Evolutionary conservation across 495 filamentous ascomycete genomes (phyloP).

Genomic region (Acidiella bohemica): DNA sequence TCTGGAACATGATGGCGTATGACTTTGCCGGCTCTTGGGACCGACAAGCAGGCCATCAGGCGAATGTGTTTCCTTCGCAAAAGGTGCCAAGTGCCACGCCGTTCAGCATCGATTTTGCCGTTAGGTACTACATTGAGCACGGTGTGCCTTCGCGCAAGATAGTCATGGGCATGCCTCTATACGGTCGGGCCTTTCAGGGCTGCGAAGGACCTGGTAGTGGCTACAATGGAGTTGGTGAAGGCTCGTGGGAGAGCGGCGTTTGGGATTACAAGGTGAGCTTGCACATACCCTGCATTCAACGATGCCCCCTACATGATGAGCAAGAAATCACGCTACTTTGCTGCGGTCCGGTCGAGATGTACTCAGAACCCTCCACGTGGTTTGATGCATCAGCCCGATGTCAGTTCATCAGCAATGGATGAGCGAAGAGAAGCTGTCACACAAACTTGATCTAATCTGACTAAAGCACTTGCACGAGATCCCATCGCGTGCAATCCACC

Average conservation of each 20-base stretch:
- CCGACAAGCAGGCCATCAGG: conserved; percentile 51
- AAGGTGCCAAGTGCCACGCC: conserved; percentile 46
- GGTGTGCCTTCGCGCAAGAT: conserved; percentile 52
- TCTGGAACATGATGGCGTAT: conserved; percentile 57
- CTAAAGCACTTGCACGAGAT: not conserved
- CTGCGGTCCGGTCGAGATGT: not conserved
- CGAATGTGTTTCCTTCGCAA: conserved; percentile 51
- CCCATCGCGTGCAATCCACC: not conserved
- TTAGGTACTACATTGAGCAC: conserved; percentile 53
- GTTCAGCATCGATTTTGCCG: conserved; percentile 54
- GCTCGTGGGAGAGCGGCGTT: conserved; percentile 58
- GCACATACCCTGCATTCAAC: too few relatives aligned
- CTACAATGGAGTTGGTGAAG: conserved; percentile 53
- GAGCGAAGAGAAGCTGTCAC: conserved; percentile 7
- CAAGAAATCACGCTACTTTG: too few relatives aligned
- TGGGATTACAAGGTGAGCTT: conserved; percentile 52
- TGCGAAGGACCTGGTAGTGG: conserved; percentile 56
- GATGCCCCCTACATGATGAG: too few relatives aligned
- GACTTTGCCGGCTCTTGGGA: conserved; percentile 49
- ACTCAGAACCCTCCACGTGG: conserved; percentile 2
- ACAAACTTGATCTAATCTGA: conserved; percentile 23
- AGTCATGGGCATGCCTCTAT: conserved; percentile 67
- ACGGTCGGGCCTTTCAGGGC: conserved; percentile 63
- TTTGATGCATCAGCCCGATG: too few relatives aligned
- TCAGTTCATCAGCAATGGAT: not conserved